Evolutionary conservation across 139 green algal genomes (phyloP), one percentile per base, ranked within the genome.

Genomic region (Pseudopediastrum boryanum): DNA sequence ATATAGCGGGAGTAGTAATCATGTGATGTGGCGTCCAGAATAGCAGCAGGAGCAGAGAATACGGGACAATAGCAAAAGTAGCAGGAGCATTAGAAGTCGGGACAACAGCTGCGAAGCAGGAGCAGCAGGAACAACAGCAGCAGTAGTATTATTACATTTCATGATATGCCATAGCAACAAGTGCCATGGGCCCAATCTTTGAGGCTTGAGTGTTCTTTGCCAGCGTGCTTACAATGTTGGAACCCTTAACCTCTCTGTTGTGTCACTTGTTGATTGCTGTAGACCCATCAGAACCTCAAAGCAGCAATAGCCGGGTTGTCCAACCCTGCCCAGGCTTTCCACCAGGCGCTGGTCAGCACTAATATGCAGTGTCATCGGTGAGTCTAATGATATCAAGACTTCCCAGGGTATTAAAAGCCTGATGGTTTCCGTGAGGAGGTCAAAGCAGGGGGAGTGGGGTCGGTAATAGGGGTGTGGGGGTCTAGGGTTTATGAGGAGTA

Each of bases 351-450:
- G 80, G 74, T 95, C 29, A 52, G 75, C 2, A 85, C 87, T 50
- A 98, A 98, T 78, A 43, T 83, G 8, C 85, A 95, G 87, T 87
- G 98, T 65, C 94, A 97, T 79, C 29, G 63, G 36, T 58, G 38
- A 21, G 63, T 33, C 58, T n/a, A 1, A 31, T 35, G 13, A 33
- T 1, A 1, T 21, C 36, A 29, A n/a, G 33, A 41, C 33, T 2
- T 31, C 10, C 62, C 43, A 35, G 33, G 35, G 31, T 35, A 41
- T 33, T 35, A 25, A 54, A 42, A 59, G 62, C 56, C n/a, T n/a
- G n/a, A n/a, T n/a, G n/a, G n/a, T n/a, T n/a, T n/a, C n/a, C n/a
- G n/a, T n/a, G n/a, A n/a, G n/a, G n/a, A 65, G 56, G 46, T 19
- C 13, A 35, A 13, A 70, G 31, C 64, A 72, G 64, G 8, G 54